A percentile compares a stretch with the other conserved stretches of the same genome.
phyloP scores from a whole-genome alignment of 2,329 filamentous ascomycete genomes.

The Colletotrichum spaethianum region DNA sequence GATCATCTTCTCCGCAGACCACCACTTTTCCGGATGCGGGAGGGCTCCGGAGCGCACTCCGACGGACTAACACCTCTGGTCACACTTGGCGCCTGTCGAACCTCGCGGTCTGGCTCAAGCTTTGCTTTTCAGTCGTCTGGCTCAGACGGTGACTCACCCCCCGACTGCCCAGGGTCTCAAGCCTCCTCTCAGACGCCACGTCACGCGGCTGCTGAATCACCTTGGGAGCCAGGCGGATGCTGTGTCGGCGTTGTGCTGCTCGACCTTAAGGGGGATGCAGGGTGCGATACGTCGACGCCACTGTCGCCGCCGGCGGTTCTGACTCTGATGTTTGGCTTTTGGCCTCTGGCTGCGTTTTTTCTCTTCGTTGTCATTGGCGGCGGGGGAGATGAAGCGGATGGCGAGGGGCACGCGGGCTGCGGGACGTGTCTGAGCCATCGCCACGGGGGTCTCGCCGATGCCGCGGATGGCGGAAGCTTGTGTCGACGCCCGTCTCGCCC shows the following conservation, averaged over 20 bases:
- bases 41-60: background rate
- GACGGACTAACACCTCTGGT: background rate
- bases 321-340: background rate
- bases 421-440: background rate
- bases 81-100: background rate
- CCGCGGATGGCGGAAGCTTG: background rate
- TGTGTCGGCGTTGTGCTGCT: background rate
- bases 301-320: too few species aligned
- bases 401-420: background rate
- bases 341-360: background rate
- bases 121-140: background rate
- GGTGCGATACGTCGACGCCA: background rate
- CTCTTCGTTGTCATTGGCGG: background rate
- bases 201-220: background rate
- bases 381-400: background rate
- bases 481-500: background rate
- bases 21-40: background rate
- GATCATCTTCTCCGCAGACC: background rate
- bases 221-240: background rate
- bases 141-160: background rate
- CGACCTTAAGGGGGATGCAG: background rate
- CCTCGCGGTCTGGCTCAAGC: background rate
- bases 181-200: background rate
- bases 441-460: too few species aligned
- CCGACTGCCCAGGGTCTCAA: background rate